These are phyloP conservation scores for Platanus orientalis DNA, from an alignment of 164 flowering plant genomes.

Conservation along the genomic window DNA sequence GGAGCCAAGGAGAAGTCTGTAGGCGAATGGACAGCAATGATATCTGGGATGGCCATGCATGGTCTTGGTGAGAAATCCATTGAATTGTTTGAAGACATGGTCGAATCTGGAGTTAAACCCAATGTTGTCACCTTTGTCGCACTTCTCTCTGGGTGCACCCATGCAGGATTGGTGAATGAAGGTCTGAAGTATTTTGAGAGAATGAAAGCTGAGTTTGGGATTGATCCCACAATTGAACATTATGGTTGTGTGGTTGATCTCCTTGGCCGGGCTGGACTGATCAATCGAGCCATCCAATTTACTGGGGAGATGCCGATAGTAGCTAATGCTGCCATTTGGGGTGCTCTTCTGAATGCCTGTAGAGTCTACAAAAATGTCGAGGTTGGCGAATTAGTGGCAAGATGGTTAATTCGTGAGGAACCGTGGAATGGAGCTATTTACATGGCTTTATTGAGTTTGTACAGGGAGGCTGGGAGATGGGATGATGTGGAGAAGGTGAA, in stretches of 20 bases:
- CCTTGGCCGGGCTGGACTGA: constrained; percentile 31
- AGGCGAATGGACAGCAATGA: constrained; percentile 38
- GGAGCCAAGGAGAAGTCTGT: constrained; percentile 20
- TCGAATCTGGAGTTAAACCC: constrained; percentile 22
- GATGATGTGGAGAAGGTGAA: constrained; percentile 30
- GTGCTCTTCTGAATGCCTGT: constrained; percentile 33
- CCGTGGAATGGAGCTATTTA: constrained; percentile 34
- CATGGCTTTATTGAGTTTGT: constrained; percentile 29
- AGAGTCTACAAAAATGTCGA: constrained; percentile 26
- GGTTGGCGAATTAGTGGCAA: constrained; percentile 24
- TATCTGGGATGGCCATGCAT: constrained; percentile 31
- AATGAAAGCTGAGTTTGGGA: constrained; percentile 26
- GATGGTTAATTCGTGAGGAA: constrained; percentile 21
- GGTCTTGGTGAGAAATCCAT: constrained; percentile 28
- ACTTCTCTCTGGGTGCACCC: constrained; percentile 35
- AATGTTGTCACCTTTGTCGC: constrained; percentile 29
- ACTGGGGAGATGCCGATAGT: constrained; percentile 23
- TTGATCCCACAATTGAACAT: constrained; percentile 32
- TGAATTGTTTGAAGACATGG: constrained; percentile 30
- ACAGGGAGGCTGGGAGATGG: constrained; percentile 25
- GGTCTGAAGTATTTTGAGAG: constrained; percentile 27
- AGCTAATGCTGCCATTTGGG: constrained; percentile 35
- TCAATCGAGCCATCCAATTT: constrained; percentile 22
- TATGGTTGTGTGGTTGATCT: constrained; percentile 37
- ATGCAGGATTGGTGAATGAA: constrained; percentile 31